Percentiles rank a stretch among this genome's conserved stretches.
phyloP scores from a whole-genome alignment of 75 land plant species.

The Isoetes taiwanensis region DNA sequence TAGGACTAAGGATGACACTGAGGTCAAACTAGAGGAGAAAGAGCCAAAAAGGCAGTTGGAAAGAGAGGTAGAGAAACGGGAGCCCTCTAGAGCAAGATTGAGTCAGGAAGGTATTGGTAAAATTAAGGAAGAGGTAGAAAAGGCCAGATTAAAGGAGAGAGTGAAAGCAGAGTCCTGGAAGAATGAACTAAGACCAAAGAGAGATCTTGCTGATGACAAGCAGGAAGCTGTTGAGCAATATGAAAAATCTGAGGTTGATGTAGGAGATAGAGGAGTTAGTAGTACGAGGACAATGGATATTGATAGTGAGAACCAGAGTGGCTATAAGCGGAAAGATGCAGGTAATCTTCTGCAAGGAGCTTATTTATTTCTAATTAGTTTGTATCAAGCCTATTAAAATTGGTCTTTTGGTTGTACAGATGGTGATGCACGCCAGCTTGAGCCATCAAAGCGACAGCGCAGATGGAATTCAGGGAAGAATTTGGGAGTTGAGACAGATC shows the following conservation, averaged over 20 bases:
- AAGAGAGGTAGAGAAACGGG: neutral
- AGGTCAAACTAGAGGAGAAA: neutral
- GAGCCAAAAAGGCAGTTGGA: neutral
- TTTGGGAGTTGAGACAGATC: slow-evolving; percentile 12
- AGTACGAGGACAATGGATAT: slow-evolving; percentile 15
- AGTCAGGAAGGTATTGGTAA: neutral
- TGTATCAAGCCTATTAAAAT: neutral
- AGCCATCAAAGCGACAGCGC: slow-evolving; percentile 48
- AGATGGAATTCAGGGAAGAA: slow-evolving; percentile 42
- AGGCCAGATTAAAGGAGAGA: neutral
- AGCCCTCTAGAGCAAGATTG: neutral
- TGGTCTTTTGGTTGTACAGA: slow-evolving; percentile 3
- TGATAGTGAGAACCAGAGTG: slow-evolving; percentile 15
- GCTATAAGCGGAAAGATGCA: slow-evolving; percentile 19
- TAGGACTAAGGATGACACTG: neutral
- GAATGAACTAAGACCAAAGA: neutral
- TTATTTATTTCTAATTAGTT: neutral
- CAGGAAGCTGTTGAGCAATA: neutral
- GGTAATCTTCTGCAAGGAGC: neutral
- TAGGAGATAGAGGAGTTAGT: neutral
- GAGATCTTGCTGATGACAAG: neutral
- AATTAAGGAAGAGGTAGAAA: neutral
- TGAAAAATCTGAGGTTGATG: slow-evolving; percentile 6
- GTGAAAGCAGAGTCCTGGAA: slow-evolving; percentile 3
- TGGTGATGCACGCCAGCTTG: slow-evolving; percentile 15